Base-by-base conservation (phyloP, 805 yeast species). In the Ogataea pignaliae region DNA sequence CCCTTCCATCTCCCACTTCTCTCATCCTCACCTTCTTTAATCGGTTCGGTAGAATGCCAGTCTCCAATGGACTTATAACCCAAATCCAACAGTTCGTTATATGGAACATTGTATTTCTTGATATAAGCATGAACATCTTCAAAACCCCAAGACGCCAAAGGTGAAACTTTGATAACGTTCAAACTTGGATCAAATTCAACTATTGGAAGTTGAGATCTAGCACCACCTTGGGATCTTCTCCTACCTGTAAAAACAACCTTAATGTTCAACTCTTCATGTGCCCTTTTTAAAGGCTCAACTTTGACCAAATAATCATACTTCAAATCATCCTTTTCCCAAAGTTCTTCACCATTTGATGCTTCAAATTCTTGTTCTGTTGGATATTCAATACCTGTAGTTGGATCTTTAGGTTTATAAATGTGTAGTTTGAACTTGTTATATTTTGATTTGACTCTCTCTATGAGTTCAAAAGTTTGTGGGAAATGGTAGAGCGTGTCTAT, bases 1-100 rank as follows among this genome's bases (percentile, higher is more conserved):
- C 97, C 97, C 70, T 85, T 84, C 98, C 98, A 91, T 58, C 98
- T 78, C 1, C 98, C 98, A n/a, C 93, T 80, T 52, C 98, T 77
- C 64, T 91, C 98, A 59, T 91, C 97, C 60, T 88, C 97, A 10
- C 95, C 96, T 37, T 85, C 96, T 8, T 69, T 75, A 10, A 88
- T 95, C 2, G 98, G 97, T 29, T 68, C 80, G 0, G 98, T 91
- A 1, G 96, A 87, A 64, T 91, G 98, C 78, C 90, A 91, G 64
- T 91, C 98, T 1, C 98, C 98, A 13, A 91, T 78, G 0, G 96
- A 87, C 57, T 88, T 83, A 65, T 90, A 91, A 0, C 97, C 97
- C 44, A 81, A 68, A 63, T 89, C 91, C 32, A 91, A 68, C 30
- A 91, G 71, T 48, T 78, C 88, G 59, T 91, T 91, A 66, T 85